phyloP scores from a whole-genome alignment of 768 basidiomycete genomes.

The Russula emetica region DNA sequence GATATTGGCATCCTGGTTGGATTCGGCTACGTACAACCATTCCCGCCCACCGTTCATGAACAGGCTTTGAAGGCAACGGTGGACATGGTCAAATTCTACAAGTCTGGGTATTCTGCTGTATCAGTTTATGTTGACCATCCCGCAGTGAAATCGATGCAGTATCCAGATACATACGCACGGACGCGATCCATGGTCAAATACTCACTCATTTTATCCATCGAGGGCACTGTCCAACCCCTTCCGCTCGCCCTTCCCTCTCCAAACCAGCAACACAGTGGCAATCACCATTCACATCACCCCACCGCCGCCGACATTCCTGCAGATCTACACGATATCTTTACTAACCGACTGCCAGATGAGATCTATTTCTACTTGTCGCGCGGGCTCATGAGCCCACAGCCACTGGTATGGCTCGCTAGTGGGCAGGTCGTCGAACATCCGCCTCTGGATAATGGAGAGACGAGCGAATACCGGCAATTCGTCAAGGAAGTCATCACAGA shows the following conservation, averaged over 20 bases:
- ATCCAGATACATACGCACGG: conserved; percentile 82
- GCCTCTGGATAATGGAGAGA: conserved; percentile 93
- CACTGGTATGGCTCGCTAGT: conserved; percentile 90
- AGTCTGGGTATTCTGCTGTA: conserved; percentile 79
- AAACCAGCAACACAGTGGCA: conserved; percentile 45
- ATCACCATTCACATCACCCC: conserved; percentile 60
- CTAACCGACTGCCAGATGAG: conserved; percentile 90
- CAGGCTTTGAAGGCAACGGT: conserved; percentile 79
- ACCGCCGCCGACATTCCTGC: conserved; percentile 84
- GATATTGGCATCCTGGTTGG: conserved; percentile 92
- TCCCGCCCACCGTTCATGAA: conserved; percentile 79
- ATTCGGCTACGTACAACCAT: conserved; percentile 73
- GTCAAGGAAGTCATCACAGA: conserved; percentile 96
- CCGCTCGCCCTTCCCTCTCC: conserved; percentile 61
- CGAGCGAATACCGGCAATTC: conserved; percentile 90
- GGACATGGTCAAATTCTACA: conserved; percentile 91
- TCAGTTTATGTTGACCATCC: conserved; percentile 75
- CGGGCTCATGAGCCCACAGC: conserved; percentile 82
- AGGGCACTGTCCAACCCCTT: conserved; percentile 76
- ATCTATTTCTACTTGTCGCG: conserved; percentile 95
- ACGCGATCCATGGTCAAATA: conserved; percentile 90
- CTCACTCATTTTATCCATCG: conserved; percentile 83
- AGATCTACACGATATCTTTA: conserved; percentile 94
- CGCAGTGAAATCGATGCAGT: conserved; percentile 72
- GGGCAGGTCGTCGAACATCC: conserved; percentile 82